Percentiles rank a stretch among this genome's conserved stretches.
phyloP scores from a whole-genome alignment of 768 basidiomycete species.

The Paxillus rubicundulus region DNA sequence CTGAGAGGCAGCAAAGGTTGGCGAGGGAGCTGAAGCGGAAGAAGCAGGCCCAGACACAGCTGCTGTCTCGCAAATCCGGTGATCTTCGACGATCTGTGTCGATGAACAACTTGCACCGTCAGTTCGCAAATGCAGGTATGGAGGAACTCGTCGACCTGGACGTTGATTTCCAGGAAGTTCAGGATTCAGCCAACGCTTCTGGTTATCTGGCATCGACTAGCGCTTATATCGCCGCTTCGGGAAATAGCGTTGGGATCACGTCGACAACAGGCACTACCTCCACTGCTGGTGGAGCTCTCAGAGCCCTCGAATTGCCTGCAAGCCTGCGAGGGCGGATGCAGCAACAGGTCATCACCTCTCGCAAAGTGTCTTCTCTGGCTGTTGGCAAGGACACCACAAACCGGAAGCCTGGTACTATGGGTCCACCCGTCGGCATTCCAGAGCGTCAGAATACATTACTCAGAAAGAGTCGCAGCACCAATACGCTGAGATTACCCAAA shows the following conservation, averaged over 20 bases:
- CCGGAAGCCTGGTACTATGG: constrained; percentile 49
- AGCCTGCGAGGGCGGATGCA: constrained; percentile 55
- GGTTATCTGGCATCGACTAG: constrained; percentile 62
- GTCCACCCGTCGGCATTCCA: constrained; percentile 62
- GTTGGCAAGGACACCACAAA: constrained; percentile 25
- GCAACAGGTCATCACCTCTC: constrained; percentile 67
- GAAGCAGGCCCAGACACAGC: constrained; percentile 28
- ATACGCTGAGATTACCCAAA: constrained; percentile 69
- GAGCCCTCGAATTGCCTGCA: constrained; percentile 50
- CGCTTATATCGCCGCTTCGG: constrained; percentile 85
- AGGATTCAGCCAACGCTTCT: constrained; percentile 63
- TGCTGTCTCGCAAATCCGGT: constrained; percentile 34
- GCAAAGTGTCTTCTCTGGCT: constrained; percentile 40
- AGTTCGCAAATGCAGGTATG: constrained; percentile 37
- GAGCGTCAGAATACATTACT: constrained; percentile 47
- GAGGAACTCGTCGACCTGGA: constrained; percentile 45
- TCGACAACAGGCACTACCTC: constrained; percentile 89
- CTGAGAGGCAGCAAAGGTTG: constrained; percentile 24
- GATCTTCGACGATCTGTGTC: constrained; percentile 75
- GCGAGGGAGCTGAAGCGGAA: constrained; percentile 28
- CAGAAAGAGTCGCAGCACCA: constrained; percentile 78
- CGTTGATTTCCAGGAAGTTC: constrained; percentile 33
- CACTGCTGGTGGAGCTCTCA: constrained; percentile 44
- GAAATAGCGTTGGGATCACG: constrained; percentile 91
- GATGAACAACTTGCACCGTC: constrained; percentile 71